phyloP scores from a whole-genome alignment of 352 stramenopile species.

The Globisporangium camurandrum region DNA sequence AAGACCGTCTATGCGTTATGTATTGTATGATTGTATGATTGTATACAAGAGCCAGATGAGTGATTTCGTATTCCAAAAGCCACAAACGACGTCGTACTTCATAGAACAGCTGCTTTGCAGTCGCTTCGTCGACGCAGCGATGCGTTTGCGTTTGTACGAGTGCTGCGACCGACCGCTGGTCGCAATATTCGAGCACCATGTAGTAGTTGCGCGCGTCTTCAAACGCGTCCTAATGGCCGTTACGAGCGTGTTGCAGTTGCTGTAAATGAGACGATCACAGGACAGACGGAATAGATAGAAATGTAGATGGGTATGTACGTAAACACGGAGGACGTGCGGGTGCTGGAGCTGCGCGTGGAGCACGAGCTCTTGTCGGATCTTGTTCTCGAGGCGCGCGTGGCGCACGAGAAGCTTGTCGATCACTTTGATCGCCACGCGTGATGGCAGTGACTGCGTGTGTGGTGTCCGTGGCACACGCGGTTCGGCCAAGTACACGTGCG shows the following conservation, averaged over 20 bases:
- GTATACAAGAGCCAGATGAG: no score
- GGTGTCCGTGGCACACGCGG: background rate
- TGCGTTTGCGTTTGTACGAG: slow-evolving; percentile 27
- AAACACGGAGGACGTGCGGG: slow-evolving; percentile 44
- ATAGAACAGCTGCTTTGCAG: slow-evolving; percentile 40
- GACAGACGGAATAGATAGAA: no score
- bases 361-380: slow-evolving; percentile 61
- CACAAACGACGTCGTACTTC: no score
- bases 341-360: slow-evolving; percentile 55
- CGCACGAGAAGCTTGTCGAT: slow-evolving; percentile 71
- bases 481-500: slow-evolving; percentile 68
- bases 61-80: no score
- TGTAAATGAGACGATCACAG: no score
- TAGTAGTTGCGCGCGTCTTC: slow-evolving; percentile 76
- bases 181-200: slow-evolving; percentile 64
- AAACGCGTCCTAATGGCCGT: slow-evolving; percentile 45
- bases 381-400: slow-evolving; percentile 48
- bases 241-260: background rate
- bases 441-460: slow-evolving; percentile 2
- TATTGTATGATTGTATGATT: background rate
- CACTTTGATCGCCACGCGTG: slow-evolving; percentile 68
- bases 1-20: slow-evolving; percentile 20
- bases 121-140: slow-evolving; percentile 32
- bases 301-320: slow-evolving; percentile 10
- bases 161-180: slow-evolving; percentile 34